Evolutionary conservation across 2,329 filamentous ascomycete species (phyloP).

Genomic region (Xylaria sp.): DNA sequence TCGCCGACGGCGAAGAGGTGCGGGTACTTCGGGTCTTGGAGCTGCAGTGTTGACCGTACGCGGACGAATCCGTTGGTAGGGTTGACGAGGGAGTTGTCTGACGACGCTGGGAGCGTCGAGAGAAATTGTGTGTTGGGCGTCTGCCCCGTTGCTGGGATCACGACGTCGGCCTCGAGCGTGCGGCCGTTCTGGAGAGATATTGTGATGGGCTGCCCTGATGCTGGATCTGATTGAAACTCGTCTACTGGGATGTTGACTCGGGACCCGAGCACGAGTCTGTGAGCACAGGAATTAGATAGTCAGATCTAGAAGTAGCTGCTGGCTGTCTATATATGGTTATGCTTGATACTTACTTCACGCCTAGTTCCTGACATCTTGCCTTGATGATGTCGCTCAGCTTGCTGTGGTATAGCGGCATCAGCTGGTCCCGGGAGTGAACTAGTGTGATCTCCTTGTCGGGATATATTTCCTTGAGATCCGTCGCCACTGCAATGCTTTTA

Average conservation of each 20-base stretch:
- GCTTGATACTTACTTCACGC: slow-evolving; percentile 45
- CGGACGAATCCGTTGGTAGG: slow-evolving; percentile 50
- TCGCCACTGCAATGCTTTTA: slow-evolving; percentile 49
- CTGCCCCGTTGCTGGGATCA: slow-evolving; percentile 61
- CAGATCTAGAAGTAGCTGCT: neutral
- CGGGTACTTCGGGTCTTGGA: slow-evolving; percentile 50
- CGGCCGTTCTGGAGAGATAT: slow-evolving; percentile 50
- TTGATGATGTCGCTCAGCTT: slow-evolving; percentile 53
- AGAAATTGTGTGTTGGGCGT: slow-evolving; percentile 57
- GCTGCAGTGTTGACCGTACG: slow-evolving; percentile 59
- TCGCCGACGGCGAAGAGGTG: slow-evolving; percentile 64
- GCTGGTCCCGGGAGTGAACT: slow-evolving; percentile 56
- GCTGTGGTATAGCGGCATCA: slow-evolving; percentile 58
- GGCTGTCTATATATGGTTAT: neutral
- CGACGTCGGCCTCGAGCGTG: slow-evolving; percentile 53
- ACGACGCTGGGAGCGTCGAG: slow-evolving; percentile 43
- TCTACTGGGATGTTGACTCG: slow-evolving; percentile 44
- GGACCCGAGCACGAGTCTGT: slow-evolving; percentile 43
- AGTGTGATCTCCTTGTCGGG: slow-evolving; percentile 59
- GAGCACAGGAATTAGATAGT: neutral
- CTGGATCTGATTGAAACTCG: slow-evolving; percentile 43
- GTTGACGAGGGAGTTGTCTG: slow-evolving; percentile 42
- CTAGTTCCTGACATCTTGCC: slow-evolving; percentile 51
- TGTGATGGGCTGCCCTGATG: slow-evolving; percentile 31
- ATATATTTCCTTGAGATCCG: slow-evolving; percentile 59